Base-by-base conservation (phyloP, 106 monocot genomes). In the Dioscorea dumetorum region DNA sequence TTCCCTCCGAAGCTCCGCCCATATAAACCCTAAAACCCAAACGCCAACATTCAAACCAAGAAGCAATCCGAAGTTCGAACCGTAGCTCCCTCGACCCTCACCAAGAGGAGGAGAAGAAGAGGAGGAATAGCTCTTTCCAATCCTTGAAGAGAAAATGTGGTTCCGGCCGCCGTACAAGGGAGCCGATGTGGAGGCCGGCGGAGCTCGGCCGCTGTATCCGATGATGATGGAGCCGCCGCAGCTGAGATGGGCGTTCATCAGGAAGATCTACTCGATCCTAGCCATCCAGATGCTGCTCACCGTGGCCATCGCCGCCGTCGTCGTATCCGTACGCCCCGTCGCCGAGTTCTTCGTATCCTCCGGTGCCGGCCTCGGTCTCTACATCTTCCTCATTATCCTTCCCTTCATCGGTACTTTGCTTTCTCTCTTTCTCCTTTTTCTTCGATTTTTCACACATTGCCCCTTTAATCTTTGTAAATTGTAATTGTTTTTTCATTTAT, bases 221-320 rank as follows among this genome's bases (percentile, higher is more conserved):
- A 62, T 34, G 75, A 88, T 88, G 88, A n/a, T 62, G 58, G 88
- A 88, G 79, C 78, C 77, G 68, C 88, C 88, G n/a, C 78, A 79
- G 63, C 58, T 88, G 64, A 66, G 88, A 32, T 88, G 88, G 88
- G 74, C 77, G 4, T 81, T 88, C 70, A 81, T 88, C 49, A 63
- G 84, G 66, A 88, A 84, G 70, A 76, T 88, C 66, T 88, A 88
- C 66, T 12, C 66, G 33, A 88, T 88, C 72, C 32, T 88, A 21
- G 28, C 81, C 56, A 54, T 76, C 11, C 88, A 88, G 66, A 24
- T 88, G 58, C 70, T 73, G 23, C 61, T 88, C 69, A 84, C 88
- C 50, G 62, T 75, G 23, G 84, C 73, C n/a, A 79, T 88, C 32
- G 72, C 88, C 12, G 78, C 79, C 31, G 24, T 81, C 59, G 81